phyloP scores from a whole-genome alignment of 2,329 filamentous ascomycete species.

The Fusarium equiseti region DNA sequence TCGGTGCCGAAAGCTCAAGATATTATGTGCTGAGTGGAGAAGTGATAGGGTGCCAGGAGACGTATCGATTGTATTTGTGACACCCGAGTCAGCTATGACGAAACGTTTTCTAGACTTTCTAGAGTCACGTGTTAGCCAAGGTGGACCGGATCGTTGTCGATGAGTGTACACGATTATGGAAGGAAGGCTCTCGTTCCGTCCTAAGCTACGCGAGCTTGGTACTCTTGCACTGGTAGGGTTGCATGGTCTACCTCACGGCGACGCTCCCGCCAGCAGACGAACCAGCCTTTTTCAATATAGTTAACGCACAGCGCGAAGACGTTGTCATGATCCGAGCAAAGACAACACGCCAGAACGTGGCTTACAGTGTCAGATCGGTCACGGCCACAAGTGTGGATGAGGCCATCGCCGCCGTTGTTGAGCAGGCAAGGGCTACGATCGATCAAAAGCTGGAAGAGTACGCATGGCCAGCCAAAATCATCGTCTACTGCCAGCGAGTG shows the following conservation, averaged over 20 bases:
- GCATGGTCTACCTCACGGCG: neutral
- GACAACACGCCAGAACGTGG: constrained; percentile 7
- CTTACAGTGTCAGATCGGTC: constrained; percentile 7
- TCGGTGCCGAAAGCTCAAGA: constrained; percentile 3
- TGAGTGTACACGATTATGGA: constrained; percentile 7
- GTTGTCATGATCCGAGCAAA: constrained; percentile 1
- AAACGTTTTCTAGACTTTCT: constrained; percentile 15
- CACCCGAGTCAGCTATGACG: constrained; percentile 8
- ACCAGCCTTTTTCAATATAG: neutral
- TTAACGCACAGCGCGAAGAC: neutral
- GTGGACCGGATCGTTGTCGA: constrained; percentile 6
- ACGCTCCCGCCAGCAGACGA: neutral
- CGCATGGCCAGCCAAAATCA: constrained; percentile 10
- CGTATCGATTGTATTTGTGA: neutral
- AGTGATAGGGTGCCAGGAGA: neutral
- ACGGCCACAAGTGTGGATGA: neutral
- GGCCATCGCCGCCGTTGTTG: neutral
- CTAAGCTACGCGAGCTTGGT: neutral
- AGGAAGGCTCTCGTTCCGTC: neutral
- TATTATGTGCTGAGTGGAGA: constrained; percentile 3
- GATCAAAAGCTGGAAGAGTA: constrained; percentile 13
- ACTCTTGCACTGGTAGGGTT: neutral
- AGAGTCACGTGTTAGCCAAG: neutral
- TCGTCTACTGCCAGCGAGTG: constrained; percentile 5
- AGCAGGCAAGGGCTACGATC: neutral